Evolutionary conservation across 2,329 filamentous ascomycete genomes (phyloP), one percentile per base, ranked within the genome.

Genomic region (Scorias spongiosa): DNA sequence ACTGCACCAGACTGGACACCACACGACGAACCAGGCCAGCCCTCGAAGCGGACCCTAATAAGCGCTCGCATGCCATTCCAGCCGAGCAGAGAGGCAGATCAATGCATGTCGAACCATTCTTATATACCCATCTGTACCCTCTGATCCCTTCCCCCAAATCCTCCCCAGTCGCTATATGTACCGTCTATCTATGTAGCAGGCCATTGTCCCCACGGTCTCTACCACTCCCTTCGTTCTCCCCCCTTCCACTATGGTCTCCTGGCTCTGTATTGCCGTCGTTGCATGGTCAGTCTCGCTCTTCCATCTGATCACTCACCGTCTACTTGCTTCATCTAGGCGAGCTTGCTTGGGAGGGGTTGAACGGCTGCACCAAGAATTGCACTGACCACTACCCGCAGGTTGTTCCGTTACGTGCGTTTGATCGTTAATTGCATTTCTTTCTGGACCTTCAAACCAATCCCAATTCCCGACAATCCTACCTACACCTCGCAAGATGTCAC

Each of bases 401-500:
- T 89, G 48, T 86, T 93, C 70, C 82, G 89, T 54, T 95, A 95
- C 66, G 57, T 86, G 48, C 83, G 89, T 51, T 74, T 93, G 53
- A 70, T 93, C 54, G 80, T 93, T 54, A 91, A 95, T 61, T 78
- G 84, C 56, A 68, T 84, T 55, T 86, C 84, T 55, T 88, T 93
- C 61, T 91, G 85, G 83, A 71, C 71, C 10, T 94, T 93, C 68
- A 83, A 79, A 63, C 87, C 88, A 20, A 84, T 87, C 49, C 83
- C 83, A 37, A 81, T 89, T 44, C 82, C 86, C 36, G 76, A 78
- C 46, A 83, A 86, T 49, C 86, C 89, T n/a, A 79, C 72, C 39
- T 80, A 87, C 60, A 85, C 79, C 26, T 75, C 79, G 29, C 68
- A 84, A 53, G 85, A 96, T 74, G 87, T 94, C 56, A 94, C 89